Conservation (phyloP, 345 rosid genomes). For the Boechera divaricarpa region DNA sequence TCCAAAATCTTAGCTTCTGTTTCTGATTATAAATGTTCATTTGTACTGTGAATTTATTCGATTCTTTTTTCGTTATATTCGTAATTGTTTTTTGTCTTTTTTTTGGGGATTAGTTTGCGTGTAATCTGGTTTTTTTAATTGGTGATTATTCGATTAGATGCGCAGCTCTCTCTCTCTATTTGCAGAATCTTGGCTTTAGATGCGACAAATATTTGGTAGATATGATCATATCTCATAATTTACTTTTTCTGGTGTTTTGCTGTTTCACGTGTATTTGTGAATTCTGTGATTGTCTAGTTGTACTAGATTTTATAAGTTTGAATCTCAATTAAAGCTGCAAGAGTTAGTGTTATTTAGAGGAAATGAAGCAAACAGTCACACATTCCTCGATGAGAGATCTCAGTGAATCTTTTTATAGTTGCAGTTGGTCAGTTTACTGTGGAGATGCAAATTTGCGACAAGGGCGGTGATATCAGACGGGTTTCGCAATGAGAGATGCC, state of each 20-base stretch:
- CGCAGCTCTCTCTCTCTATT: background rate
- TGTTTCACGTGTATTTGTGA: conserved; percentile 24
- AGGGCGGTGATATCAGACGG: conserved; percentile 52
- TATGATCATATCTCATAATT: conserved; percentile 3
- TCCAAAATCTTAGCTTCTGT: conserved; percentile 25
- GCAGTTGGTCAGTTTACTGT: conserved; percentile 61
- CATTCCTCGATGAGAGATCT: conserved; percentile 69
- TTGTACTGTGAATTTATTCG: conserved; percentile 16
- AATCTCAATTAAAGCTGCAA: background rate
- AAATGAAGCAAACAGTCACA: conserved; percentile 75
- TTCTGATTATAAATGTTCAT: conserved; percentile 11
- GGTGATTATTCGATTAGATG: conserved; percentile 18
- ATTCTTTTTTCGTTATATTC: conserved; percentile 1
- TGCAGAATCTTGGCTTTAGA: conserved; percentile 8
- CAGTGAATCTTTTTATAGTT: conserved; percentile 62
- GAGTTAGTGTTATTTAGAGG: conserved; percentile 48
- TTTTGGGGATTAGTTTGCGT: conserved; percentile 30
- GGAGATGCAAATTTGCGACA: conserved; percentile 55
- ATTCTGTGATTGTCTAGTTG: conserved; percentile 10
- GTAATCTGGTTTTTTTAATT: conserved; percentile 30
- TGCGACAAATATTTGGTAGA: background rate
- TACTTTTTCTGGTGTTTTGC: background rate
- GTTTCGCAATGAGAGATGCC: conserved; percentile 51
- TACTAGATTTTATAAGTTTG: background rate
- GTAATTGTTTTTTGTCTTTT: background rate